These are phyloP conservation scores for Haplosporangium sp. DNA, from an alignment of 371 early-diverging fungal genomes.

Conservation along the genomic window DNA sequence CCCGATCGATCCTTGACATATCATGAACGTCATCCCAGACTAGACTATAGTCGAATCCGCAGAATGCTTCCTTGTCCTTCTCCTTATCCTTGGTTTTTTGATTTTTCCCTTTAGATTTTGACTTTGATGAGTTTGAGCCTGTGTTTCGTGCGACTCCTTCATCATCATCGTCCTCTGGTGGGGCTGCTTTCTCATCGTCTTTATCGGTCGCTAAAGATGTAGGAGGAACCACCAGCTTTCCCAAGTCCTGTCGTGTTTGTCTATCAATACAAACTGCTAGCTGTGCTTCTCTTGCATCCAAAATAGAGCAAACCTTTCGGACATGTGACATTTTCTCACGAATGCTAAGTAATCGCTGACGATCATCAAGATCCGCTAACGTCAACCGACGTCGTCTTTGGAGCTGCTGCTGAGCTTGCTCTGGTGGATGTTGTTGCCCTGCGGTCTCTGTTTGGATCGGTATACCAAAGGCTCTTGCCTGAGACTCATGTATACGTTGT, in stretches of 20 bases:
- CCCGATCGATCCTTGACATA: constrained; percentile 32
- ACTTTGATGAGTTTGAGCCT: constrained; percentile 10
- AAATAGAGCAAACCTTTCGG: constrained; percentile 36
- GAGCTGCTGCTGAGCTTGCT: constrained; percentile 8
- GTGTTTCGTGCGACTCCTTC: constrained; percentile 18
- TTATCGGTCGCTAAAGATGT: not conserved
- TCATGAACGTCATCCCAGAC: constrained; percentile 61
- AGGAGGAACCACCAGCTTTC: constrained; percentile 1
- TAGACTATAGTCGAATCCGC: constrained; percentile 64
- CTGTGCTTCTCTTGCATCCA: constrained; percentile 43
- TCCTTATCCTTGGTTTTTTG: constrained; percentile 17
- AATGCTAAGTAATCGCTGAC: constrained; percentile 37
- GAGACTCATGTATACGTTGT: constrained; percentile 39
- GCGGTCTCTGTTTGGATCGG: not conserved
- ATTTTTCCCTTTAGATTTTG: constrained; percentile 29
- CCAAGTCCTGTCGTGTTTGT: constrained; percentile 39
- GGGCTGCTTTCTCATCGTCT: constrained; percentile 8
- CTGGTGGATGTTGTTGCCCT: not conserved
- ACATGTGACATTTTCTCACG: constrained; percentile 50
- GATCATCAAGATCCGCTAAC: constrained; percentile 55
- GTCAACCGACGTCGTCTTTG: constrained; percentile 45
- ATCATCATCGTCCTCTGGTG: constrained; percentile 9
- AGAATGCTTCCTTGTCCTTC: constrained; percentile 50
- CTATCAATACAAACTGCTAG: constrained; percentile 44
- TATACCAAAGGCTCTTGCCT: constrained; percentile 39